Conservation (phyloP, 169 alveolate genomes). For the Cyclospora cayetanensis region DNA sequence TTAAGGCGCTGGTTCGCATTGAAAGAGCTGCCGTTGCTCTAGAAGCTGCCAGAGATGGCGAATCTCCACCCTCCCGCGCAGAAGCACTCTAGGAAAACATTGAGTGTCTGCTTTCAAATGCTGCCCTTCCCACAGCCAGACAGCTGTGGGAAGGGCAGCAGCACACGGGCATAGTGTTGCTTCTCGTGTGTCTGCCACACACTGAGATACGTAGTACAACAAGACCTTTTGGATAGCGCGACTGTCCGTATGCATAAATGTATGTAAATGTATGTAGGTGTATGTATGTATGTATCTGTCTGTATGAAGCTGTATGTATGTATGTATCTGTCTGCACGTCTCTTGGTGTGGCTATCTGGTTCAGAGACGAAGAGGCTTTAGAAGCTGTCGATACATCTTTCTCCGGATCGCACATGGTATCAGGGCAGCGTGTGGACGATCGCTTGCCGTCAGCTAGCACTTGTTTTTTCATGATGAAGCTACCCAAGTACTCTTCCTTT, state of each 20-base stretch:
- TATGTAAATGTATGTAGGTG: background rate
- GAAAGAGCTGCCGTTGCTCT: no score
- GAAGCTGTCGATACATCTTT: slow-evolving; percentile 64
- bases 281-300: background rate
- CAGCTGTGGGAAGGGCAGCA: no score
- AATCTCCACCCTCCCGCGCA: no score
- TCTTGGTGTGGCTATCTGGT: background rate
- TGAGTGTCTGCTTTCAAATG: no score
- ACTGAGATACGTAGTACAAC: no score
- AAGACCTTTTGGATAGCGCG: no score
- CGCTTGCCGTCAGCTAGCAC: slow-evolving; percentile 92
- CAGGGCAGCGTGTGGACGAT: slow-evolving; percentile 77
- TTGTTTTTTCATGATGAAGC: slow-evolving; percentile 87
- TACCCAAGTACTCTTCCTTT: slow-evolving; percentile 88
- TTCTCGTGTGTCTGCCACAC: no score
- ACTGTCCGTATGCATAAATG: background rate
- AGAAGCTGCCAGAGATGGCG: no score
- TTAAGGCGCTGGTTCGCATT: no score
- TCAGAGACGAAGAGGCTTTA: slow-evolving; percentile 72
- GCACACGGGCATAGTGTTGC: no score
- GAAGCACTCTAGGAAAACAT: no score
- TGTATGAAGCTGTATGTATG: background rate
- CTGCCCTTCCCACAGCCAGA: no score
- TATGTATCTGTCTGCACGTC: background rate
- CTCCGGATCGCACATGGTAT: slow-evolving; percentile 36